Percentiles rank a stretch among this genome's conserved stretches.
phyloP scores from a whole-genome alignment of 1,284 basidiomycete genomes.

The Lentinus polychrous region DNA sequence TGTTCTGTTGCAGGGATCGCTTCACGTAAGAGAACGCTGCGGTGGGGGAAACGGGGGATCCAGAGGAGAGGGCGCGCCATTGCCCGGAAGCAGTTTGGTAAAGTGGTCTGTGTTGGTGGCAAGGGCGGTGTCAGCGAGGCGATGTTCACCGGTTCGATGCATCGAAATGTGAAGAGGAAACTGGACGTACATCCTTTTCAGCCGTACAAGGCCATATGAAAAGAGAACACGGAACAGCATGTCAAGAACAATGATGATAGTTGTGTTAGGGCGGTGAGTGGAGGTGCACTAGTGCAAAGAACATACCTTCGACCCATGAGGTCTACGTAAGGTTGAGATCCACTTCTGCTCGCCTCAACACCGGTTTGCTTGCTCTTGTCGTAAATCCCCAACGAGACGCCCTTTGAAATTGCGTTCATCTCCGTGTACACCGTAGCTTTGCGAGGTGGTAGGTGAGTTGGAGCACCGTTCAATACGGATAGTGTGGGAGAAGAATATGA shows the following conservation, averaged over 20 bases:
- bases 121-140: constrained; percentile 2
- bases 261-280: constrained; percentile 3
- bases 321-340: constrained; percentile 88
- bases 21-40: constrained; percentile 78
- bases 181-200: constrained; percentile 43
- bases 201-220: not conserved
- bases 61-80: constrained; percentile 81
- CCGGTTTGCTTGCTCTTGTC: constrained; percentile 46
- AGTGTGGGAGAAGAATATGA: not conserved
- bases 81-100: constrained; percentile 54
- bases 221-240: no score
- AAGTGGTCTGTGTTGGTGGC: constrained; percentile 54
- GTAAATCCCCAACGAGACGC: constrained; percentile 73
- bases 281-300: not conserved
- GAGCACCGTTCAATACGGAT: constrained; percentile 12
- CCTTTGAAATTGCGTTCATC: constrained; percentile 82
- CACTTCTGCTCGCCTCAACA: constrained; percentile 46
- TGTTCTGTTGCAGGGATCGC: constrained; percentile 71
- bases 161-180: not conserved
- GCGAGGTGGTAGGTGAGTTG: constrained; percentile 10
- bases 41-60: constrained; percentile 66
- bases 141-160: not conserved
- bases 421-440: constrained; percentile 88
- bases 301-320: constrained; percentile 81
- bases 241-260: no score